A percentile compares a stretch with the other conserved stretches of the same genome.
Evolutionary conservation across 768 basidiomycete genomes (phyloP).

Genomic region (Pleurotus citrinopileatus): DNA sequence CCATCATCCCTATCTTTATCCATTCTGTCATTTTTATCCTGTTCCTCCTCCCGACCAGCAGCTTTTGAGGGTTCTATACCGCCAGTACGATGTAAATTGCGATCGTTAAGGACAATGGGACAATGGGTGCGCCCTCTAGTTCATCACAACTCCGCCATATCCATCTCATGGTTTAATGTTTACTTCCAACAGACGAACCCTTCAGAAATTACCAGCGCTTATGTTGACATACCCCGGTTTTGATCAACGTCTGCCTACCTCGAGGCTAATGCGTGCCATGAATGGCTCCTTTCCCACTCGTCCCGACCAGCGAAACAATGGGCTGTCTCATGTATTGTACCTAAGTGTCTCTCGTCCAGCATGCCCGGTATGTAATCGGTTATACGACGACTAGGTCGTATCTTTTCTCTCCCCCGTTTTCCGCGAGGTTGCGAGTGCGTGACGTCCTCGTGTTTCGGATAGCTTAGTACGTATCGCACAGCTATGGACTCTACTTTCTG

Average conservation of each 20-base stretch:
- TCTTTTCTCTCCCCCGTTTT: conserved; percentile 8
- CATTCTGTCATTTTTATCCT: not conserved
- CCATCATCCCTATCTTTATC: not conserved
- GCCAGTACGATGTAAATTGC: too few relatives aligned
- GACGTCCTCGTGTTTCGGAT: not conserved
- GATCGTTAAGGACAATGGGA: too few relatives aligned
- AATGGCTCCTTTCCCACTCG: not conserved
- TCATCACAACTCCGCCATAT: too few relatives aligned
- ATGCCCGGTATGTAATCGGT: not conserved
- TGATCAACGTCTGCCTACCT: not conserved
- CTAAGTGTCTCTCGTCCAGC: not conserved
- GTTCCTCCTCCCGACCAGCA: too few relatives aligned
- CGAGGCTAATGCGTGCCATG: not conserved
- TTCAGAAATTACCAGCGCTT: not conserved
- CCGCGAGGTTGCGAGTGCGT: not conserved
- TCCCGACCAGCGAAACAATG: not conserved
- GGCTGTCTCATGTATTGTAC: not conserved
- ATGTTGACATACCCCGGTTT: not conserved
- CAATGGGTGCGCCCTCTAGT: too few relatives aligned
- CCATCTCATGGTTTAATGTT: too few relatives aligned
- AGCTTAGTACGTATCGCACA: not conserved
- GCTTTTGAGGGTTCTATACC: too few relatives aligned
- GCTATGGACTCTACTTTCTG: not conserved
- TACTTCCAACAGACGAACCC: too few relatives aligned
- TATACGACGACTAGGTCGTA: not conserved